Evolutionary conservation across 2,329 filamentous ascomycete genomes (phyloP), one percentile per base, ranked within the genome.

Genomic region (Trichoderma brevicompactum): DNA sequence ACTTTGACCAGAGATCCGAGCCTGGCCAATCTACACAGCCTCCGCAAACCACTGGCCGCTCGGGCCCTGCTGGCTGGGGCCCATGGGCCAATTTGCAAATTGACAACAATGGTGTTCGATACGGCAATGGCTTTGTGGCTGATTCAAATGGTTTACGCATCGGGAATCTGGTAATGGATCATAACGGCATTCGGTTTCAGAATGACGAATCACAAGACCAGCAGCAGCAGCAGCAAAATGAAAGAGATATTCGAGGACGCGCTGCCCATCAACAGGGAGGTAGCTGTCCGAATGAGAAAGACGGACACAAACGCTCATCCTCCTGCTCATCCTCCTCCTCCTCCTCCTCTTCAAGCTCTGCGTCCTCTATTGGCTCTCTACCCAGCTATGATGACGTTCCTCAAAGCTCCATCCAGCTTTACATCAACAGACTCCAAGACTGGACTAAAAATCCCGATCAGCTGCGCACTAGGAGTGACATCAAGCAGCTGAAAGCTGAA

Each of bases 371-470:
- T 62, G 84, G 81, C 41, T 86, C 83, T 2, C 81, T 88, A 1
- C 83, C 84, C 0, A 79, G 83, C 61, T 82, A 82, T 70, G 82
- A 86, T 65, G 79, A 83, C 48, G 75, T 87, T 2, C 73, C 72
- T 12, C 80, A 81, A 75, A 17, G 84, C 86, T 71, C 75, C 2
- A 10, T 87, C 1, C 80, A 82, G 1, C 66, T 81, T 1, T 79
- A 81, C 13, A 78, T 78, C 52, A 71, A 77, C 12, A 78, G 78
- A 3, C 75, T 88, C 15, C 69, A 77, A 23, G 72, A 77, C 7
- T 87, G 84, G 83, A 78, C 85, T 1, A 74, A 79, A 8, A 77
- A 80, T 43, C 83, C 85, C 0, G 80, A 85, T 0, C 77, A 83
- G 58, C 77, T 79, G 6, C 79, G 84, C 67, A 85, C 81, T 8